Evolutionary conservation across 1,139 yeast genomes (phyloP).

Genomic region (Nematodospora anomalae): DNA sequence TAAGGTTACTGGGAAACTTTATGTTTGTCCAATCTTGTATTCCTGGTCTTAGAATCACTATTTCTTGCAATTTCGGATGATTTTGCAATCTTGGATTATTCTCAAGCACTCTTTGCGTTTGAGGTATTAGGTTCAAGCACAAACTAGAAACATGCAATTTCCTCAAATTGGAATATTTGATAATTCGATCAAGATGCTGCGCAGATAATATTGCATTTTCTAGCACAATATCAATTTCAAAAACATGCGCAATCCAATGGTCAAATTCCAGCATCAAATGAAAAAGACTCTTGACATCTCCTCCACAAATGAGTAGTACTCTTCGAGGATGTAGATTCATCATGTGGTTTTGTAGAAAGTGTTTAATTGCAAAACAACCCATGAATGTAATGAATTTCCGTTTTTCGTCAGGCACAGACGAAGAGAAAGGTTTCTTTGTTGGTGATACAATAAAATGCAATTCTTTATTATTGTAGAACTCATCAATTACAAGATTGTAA

Average conservation of each 20-base stretch:
- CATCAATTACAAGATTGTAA: constrained; percentile 26
- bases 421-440: constrained; percentile 28
- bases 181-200: constrained; percentile 24
- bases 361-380: constrained; percentile 33
- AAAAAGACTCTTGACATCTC: constrained; percentile 32
- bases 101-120: constrained; percentile 8
- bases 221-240: constrained; percentile 26
- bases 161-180: constrained; percentile 27
- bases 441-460: constrained; percentile 38
- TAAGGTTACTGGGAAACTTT: constrained; percentile 23
- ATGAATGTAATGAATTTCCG: constrained; percentile 25
- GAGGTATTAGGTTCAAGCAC: constrained; percentile 20
- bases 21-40: constrained; percentile 30
- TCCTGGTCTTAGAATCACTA: constrained; percentile 36
- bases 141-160: constrained; percentile 30
- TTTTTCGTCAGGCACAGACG: constrained; percentile 17
- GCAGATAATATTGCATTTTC: constrained; percentile 26
- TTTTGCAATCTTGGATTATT: constrained; percentile 12
- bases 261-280: constrained; percentile 23
- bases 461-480: constrained; percentile 27
- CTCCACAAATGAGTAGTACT: constrained; percentile 31
- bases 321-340: constrained; percentile 29
- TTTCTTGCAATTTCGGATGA: constrained; percentile 20
- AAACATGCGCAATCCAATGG: constrained; percentile 18
- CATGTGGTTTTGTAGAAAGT: constrained; percentile 27